phyloP scores from a whole-genome alignment of 176 grass and related monocot genomes.

The Musa troglodytarum region DNA sequence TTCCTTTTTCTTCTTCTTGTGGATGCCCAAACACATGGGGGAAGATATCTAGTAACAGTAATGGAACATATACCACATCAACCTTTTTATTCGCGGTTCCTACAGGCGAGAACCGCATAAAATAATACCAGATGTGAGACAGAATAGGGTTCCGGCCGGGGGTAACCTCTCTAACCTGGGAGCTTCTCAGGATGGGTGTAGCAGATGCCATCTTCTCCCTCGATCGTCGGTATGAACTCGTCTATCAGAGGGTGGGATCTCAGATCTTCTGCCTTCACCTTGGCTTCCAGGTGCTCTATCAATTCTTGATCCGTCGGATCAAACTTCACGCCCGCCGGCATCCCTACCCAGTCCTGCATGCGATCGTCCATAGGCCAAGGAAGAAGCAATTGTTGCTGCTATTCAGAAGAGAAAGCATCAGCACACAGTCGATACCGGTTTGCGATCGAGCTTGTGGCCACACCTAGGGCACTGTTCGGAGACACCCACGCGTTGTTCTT shows the following conservation, averaged over 20 bases:
- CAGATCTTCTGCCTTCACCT: slow-evolving; percentile 35
- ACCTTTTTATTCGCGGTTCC: background rate
- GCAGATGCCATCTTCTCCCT: slow-evolving; percentile 94
- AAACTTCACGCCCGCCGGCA: slow-evolving; percentile 76
- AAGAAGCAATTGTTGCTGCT: background rate
- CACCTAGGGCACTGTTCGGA: slow-evolving; percentile 63
- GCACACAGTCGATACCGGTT: slow-evolving; percentile 25
- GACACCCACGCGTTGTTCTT: slow-evolving; percentile 49
- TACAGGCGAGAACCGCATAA: background rate
- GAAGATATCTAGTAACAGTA: background rate
- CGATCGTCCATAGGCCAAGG: no score
- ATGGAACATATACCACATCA: background rate
- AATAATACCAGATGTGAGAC: no score
- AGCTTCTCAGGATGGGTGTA: slow-evolving; percentile 93
- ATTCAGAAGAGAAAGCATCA: no score
- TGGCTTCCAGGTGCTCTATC: slow-evolving; percentile 82
- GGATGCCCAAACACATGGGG: background rate
- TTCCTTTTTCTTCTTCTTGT: no score
- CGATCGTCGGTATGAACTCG: slow-evolving; percentile 88
- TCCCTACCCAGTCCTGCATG: slow-evolving; percentile 58
- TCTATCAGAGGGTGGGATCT: slow-evolving; percentile 71
- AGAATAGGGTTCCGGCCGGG: no score
- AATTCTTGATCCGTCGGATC: slow-evolving; percentile 93
- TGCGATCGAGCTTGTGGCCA: slow-evolving; percentile 49
- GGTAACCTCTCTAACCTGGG: slow-evolving; percentile 38